phyloP scores from a whole-genome alignment of 768 basidiomycete species.

The Lyophyllum atratum region DNA sequence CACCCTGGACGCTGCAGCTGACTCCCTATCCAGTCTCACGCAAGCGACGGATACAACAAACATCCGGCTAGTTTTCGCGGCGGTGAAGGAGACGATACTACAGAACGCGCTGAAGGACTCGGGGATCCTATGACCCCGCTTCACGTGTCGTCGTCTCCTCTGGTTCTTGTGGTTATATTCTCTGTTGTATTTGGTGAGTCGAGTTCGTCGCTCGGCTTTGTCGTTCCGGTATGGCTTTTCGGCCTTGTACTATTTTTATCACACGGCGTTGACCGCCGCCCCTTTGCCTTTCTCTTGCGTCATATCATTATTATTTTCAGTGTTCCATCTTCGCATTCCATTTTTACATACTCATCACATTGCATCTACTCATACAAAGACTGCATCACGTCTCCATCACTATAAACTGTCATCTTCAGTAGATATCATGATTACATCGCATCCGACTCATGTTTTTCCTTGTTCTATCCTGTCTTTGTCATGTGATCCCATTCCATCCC shows the following conservation, averaged over 20 bases:
- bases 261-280: background rate
- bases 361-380: background rate
- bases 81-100: constrained; percentile 81
- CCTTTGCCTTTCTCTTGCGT: background rate
- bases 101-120: constrained; percentile 78
- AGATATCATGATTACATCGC: no score
- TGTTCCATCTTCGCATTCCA: background rate
- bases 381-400: no score
- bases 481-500: no score
- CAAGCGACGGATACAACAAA: constrained; percentile 82
- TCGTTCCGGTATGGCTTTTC: background rate
- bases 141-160: background rate
- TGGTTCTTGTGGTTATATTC: background rate
- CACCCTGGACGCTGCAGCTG: background rate
- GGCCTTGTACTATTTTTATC: background rate
- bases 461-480: no score
- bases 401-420: no score
- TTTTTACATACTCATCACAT: background rate
- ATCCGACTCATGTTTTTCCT: no score
- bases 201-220: background rate
- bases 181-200: background rate
- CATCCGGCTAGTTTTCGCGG: constrained; percentile 70
- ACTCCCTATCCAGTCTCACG: constrained; percentile 55
- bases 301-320: background rate
- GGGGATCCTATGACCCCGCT: constrained; percentile 53